Percentiles rank a stretch among this genome's conserved stretches.
These are phyloP conservation scores for Penicillium pancosmium DNA, from an alignment of 495 filamentous ascomycete species.

Conservation along the genomic window DNA sequence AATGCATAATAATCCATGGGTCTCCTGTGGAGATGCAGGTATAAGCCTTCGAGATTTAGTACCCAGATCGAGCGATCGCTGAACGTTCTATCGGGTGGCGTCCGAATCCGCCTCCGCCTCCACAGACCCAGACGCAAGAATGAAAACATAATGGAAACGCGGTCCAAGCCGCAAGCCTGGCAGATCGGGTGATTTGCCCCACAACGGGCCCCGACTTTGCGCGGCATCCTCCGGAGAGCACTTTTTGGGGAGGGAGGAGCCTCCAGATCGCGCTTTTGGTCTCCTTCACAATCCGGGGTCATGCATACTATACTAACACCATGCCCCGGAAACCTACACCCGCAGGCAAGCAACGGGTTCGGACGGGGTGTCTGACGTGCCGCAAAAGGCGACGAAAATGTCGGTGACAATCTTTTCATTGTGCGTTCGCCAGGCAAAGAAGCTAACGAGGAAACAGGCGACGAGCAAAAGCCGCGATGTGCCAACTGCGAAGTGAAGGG, in stretches of 20 bases:
- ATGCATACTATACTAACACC: constrained; percentile 15
- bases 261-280: constrained; percentile 19
- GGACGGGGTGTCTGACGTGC: constrained; percentile 33
- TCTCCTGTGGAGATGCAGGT: not conserved
- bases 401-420: constrained; percentile 8
- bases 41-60: not conserved
- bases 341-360: constrained; percentile 29
- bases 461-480: constrained; percentile 34
- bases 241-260: constrained; percentile 24
- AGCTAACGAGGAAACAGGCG: constrained; percentile 18
- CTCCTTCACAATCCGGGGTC: constrained; percentile 18
- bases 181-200: constrained; percentile 16
- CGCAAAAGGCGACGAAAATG: constrained; percentile 33
- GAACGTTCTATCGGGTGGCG: constrained; percentile 12
- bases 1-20: not conserved
- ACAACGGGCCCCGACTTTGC: constrained; percentile 5
- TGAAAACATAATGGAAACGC: constrained; percentile 9
- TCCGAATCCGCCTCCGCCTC: constrained; percentile 8
- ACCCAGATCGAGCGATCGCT: not conserved
- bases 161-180: constrained; percentile 17
- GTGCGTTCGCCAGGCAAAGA: not conserved
- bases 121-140: constrained; percentile 4
- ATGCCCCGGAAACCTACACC: constrained; percentile 35
- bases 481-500: constrained; percentile 35
- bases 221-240: constrained; percentile 19